Percentiles rank a stretch among this genome's conserved stretches.
phyloP scores from a whole-genome alignment of 768 basidiomycete genomes.

The Paxillus rubicundulus region DNA sequence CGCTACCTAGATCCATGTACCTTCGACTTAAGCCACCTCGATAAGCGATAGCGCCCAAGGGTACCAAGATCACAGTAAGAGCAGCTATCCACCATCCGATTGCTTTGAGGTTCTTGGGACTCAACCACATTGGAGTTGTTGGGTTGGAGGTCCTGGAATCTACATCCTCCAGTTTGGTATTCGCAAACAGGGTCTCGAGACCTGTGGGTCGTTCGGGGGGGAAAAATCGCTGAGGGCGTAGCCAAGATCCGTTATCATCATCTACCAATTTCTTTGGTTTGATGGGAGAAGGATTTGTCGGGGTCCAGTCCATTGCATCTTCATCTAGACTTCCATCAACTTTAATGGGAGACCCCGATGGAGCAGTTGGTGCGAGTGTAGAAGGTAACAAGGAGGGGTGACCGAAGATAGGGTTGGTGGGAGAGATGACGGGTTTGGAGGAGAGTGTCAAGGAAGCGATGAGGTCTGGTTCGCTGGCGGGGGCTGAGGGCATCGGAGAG shows the following conservation, averaged over 20 bases:
- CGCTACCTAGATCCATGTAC: constrained; percentile 5
- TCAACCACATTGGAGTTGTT: background rate
- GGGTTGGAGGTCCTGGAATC: background rate
- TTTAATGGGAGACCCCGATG: constrained; percentile 23
- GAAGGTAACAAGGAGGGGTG: constrained; percentile 52
- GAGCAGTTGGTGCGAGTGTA: constrained; percentile 22
- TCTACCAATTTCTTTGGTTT: constrained; percentile 22
- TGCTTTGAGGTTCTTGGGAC: constrained; percentile 1
- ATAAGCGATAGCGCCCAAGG: constrained; percentile 19
- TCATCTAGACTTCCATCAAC: constrained; percentile 30
- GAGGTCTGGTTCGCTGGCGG: constrained; percentile 51
- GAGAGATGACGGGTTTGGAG: constrained; percentile 53
- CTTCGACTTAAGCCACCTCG: constrained; percentile 21
- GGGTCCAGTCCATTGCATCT: constrained; percentile 69
- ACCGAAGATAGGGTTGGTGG: constrained; percentile 63
- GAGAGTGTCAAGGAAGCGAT: constrained; percentile 64
- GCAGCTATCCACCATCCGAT: constrained; percentile 12
- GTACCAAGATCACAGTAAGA: constrained; percentile 16
- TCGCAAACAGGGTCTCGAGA: constrained; percentile 66
- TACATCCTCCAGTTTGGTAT: constrained; percentile 54
- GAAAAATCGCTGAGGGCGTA: constrained; percentile 74
- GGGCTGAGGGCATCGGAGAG: constrained; percentile 24
- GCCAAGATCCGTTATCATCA: constrained; percentile 45
- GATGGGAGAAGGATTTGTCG: constrained; percentile 40
- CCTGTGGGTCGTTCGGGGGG: constrained; percentile 77